Conservation (phyloP, 1,284 basidiomycete genomes). For the Ganoderma boninense region DNA sequence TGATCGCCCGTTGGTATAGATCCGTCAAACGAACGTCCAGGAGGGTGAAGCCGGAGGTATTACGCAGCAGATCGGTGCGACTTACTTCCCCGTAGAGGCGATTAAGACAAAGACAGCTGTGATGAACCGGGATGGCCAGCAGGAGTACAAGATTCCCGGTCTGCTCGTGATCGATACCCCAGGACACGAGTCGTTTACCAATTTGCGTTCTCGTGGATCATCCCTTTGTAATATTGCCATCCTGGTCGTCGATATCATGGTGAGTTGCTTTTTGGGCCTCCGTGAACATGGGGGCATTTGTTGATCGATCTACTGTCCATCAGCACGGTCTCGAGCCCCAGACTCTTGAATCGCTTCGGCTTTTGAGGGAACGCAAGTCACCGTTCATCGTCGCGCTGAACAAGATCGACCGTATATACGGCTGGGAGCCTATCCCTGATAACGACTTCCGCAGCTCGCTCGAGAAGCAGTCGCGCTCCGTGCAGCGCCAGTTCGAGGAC, state of each 20-base stretch:
- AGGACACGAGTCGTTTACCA: constrained; percentile 99
- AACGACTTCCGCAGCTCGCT: constrained; percentile 93
- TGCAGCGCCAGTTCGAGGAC: constrained; percentile 94
- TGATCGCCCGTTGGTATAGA: constrained; percentile 56
- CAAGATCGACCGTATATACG: constrained; percentile 99
- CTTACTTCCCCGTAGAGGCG: constrained; percentile 98
- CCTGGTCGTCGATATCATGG: constrained; percentile 99
- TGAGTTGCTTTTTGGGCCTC: constrained; percentile 43
- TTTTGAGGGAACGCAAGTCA: constrained; percentile 94
- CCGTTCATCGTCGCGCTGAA: constrained; percentile 99
- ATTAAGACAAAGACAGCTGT: constrained; percentile 94
- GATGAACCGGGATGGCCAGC: constrained; percentile 87
- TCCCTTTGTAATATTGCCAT: constrained; percentile 99
- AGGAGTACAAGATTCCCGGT: constrained; percentile 98
- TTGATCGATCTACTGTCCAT: constrained; percentile 27
- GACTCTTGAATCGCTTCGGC: constrained; percentile 94
- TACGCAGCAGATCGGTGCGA: constrained; percentile 99
- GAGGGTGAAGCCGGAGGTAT: constrained; percentile 99
- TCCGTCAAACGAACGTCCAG: constrained; percentile 99
- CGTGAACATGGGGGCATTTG: not conserved
- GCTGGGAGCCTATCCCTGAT: constrained; percentile 93
- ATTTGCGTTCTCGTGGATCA: constrained; percentile 94
- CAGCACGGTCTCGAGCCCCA: constrained; percentile 98
- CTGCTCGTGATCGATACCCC: constrained; percentile 98
- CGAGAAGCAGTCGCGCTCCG: constrained; percentile 83